Conservation (phyloP, 2,329 filamentous ascomycete genomes). For the Curvularia lunata region DNA sequence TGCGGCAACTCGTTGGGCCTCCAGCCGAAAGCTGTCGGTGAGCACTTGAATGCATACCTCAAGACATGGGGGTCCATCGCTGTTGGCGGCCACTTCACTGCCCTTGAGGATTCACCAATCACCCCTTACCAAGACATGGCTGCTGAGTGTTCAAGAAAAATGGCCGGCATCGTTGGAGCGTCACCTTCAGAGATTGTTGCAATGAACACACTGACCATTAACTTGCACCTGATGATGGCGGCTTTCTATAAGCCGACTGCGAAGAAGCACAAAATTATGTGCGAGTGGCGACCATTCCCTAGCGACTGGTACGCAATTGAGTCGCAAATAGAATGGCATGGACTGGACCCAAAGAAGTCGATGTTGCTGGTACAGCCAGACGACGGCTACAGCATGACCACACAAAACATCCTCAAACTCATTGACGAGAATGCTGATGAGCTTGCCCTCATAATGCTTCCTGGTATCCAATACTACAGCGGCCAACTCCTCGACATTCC, state of each 20-base stretch:
- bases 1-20: conserved; percentile 89
- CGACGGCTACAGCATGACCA: conserved; percentile 68
- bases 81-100: conserved; percentile 80
- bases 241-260: conserved; percentile 77
- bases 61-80: conserved; percentile 84
- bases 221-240: conserved; percentile 82
- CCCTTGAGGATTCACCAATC: conserved; percentile 71
- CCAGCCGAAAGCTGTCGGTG: conserved; percentile 72
- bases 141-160: conserved; percentile 71
- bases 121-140: conserved; percentile 79
- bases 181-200: conserved; percentile 75
- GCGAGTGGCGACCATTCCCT: conserved; percentile 88
- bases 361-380: conserved; percentile 73
- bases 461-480: conserved; percentile 89
- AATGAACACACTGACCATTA: conserved; percentile 85
- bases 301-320: conserved; percentile 87
- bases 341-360: conserved; percentile 67
- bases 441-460: conserved; percentile 77
- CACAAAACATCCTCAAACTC: conserved; percentile 69
- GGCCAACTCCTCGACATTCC: conserved; percentile 86
- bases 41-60: conserved; percentile 74
- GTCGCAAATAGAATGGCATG: conserved; percentile 77
- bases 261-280: conserved; percentile 75
- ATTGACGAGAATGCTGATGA: conserved; percentile 76
- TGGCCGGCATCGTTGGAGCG: conserved; percentile 77